Percentiles rank a stretch among this genome's conserved stretches.
Conservation (phyloP, 1,139 yeast genomes). For the Debaryomyces psychrophilus region DNA sequence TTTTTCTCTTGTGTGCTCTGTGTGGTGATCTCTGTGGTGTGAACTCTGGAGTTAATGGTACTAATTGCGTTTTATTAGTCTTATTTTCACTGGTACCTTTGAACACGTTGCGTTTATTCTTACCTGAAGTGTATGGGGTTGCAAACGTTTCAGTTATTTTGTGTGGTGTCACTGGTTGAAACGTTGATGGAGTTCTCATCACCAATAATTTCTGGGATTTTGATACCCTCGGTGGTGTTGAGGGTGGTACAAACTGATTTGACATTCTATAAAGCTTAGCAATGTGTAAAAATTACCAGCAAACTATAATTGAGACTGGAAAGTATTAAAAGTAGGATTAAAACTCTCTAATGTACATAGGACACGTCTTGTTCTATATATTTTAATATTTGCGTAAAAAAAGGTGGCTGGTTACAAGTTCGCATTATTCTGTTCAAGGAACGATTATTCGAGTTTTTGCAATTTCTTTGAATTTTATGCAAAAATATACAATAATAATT, state of each 20-base stretch:
- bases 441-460: constrained; percentile 2
- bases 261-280: constrained; percentile 7
- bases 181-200: constrained; percentile 7
- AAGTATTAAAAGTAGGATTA: not conserved
- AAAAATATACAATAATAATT: not conserved
- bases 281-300: not conserved
- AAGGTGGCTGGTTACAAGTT: constrained; percentile 8
- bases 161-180: constrained; percentile 12
- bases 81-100: not conserved
- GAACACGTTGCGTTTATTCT: not conserved
- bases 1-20: constrained; percentile 9
- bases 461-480: not conserved
- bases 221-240: constrained; percentile 16
- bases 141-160: constrained; percentile 1
- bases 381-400: not conserved
- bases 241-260: constrained; percentile 14
- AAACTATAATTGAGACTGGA: not conserved
- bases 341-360: not conserved
- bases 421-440: constrained; percentile 1
- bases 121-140: constrained; percentile 5
- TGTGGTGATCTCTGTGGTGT: constrained; percentile 14
- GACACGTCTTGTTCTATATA: constrained; percentile 6
- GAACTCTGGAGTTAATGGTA: constrained; percentile 14
- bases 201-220: constrained; percentile 1
- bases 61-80: not conserved